Conservation (phyloP, 495 filamentous ascomycete species). For the Aspergillus leporis region DNA sequence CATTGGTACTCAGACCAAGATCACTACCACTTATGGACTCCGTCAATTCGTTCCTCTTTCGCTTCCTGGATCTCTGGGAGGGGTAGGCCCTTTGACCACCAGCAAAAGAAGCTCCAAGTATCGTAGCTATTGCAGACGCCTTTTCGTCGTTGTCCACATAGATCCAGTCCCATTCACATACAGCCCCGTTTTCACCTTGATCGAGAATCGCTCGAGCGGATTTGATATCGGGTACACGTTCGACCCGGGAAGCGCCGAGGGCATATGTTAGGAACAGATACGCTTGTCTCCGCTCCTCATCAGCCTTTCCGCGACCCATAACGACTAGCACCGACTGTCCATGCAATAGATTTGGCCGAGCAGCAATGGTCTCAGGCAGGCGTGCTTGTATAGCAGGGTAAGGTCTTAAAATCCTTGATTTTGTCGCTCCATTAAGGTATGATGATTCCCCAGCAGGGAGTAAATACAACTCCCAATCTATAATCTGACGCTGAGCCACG, state of each 20-base stretch:
- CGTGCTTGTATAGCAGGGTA: slow-evolving; percentile 58
- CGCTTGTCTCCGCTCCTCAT: slow-evolving; percentile 56
- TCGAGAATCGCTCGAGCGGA: slow-evolving; percentile 58
- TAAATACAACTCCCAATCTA: slow-evolving; percentile 81
- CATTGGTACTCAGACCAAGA: slow-evolving; percentile 38
- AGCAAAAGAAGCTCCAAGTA: slow-evolving; percentile 26
- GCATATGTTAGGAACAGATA: slow-evolving; percentile 77
- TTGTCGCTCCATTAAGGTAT: slow-evolving; percentile 74
- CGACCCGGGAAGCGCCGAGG: slow-evolving; percentile 68
- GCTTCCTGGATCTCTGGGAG: slow-evolving; percentile 38
- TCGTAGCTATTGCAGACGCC: slow-evolving; percentile 46
- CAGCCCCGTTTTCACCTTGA: slow-evolving; percentile 35
- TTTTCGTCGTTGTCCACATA: slow-evolving; percentile 70
- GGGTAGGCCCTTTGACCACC: slow-evolving; percentile 17
- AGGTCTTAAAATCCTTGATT: slow-evolving; percentile 65
- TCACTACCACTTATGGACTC: slow-evolving; percentile 35
- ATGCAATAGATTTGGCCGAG: slow-evolving; percentile 61
- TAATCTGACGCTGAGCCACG: slow-evolving; percentile 52
- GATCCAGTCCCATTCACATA: slow-evolving; percentile 70
- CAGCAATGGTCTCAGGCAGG: slow-evolving; percentile 55
- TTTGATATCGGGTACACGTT: slow-evolving; percentile 61
- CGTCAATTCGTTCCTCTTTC: slow-evolving; percentile 54
- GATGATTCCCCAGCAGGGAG: slow-evolving; percentile 81
- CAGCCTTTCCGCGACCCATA: slow-evolving; percentile 64
- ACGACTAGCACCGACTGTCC: slow-evolving; percentile 74